Evolutionary conservation across 176 grass and related monocot species (phyloP).

Genomic region (Oryza glumipatula): DNA sequence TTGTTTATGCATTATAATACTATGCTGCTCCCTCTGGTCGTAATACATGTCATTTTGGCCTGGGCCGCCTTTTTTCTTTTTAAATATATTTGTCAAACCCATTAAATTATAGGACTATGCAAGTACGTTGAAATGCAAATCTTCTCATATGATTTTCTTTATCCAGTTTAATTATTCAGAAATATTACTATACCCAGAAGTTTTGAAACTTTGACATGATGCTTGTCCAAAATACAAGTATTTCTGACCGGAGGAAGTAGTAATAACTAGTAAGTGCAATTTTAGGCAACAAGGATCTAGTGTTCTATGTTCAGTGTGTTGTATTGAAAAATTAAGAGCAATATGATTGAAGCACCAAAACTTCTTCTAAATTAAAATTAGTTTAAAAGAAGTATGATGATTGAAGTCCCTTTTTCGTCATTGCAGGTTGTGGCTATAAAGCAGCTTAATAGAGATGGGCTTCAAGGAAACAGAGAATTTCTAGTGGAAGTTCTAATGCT

Average conservation of each 20-base stretch:
- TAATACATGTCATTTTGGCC: neutral
- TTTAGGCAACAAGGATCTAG: neutral
- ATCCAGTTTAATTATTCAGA: neutral
- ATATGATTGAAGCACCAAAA: neutral
- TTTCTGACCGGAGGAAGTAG: neutral
- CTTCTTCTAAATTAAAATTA: neutral
- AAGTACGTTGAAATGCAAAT: neutral
- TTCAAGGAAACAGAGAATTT: slow-evolving; percentile 94
- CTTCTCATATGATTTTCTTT: neutral
- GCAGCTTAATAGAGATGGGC: slow-evolving; percentile 80
- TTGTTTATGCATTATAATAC: neutral
- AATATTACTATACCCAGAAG: neutral
- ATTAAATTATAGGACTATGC: neutral
- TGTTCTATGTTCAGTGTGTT: neutral
- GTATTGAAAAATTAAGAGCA: neutral
- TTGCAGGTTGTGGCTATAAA: slow-evolving; percentile 89
- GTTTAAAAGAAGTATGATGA: neutral
- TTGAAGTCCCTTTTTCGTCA: neutral
- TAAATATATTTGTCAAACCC: neutral
- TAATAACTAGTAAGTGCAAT: neutral
- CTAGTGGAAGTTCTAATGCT: slow-evolving; percentile 41
- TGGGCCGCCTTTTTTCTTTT: neutral
- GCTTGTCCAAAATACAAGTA: neutral
- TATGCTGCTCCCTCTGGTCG: neutral
- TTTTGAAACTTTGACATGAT: neutral